Base-by-base conservation (phyloP, 345 rosid genomes). In the Bruguiera gymnorhiza region DNA sequence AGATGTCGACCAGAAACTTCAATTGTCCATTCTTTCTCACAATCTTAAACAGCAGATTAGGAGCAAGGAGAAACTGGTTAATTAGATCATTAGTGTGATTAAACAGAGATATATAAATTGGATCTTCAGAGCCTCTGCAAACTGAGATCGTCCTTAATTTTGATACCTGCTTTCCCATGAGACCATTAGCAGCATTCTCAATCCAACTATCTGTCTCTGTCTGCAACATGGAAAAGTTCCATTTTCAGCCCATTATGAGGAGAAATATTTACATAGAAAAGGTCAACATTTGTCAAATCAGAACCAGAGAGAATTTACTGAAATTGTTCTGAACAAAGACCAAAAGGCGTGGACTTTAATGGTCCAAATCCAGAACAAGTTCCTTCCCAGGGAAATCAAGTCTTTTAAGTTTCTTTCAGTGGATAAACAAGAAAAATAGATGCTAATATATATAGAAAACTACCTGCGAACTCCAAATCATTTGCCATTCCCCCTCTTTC, bases 401-500 rank as follows among this genome's bases (percentile, higher is more conserved):
- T 15, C 18, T 13, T 1, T 43, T 3, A 18, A 3, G 9, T 43
- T 39, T 39, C 15, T 10, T 39, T 39, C 46, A 13, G 18, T 13
- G 18, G 20, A 63, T 37, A 63, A 26, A 72, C 18, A 18, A 52
- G 16, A 27, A 48, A 67, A 31, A 6, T 56, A 46, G 24, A 39
- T 21, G 65, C 21, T 18, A 34, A 2, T 46, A 67, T 69, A 5
- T 51, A 48, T 61, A 11, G 16, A 30, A 23, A 63, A 10, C 57
- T 31, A 91, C 98, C 91, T 92, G 97, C 39, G 99, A 95, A 82
- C 97, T 95, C 97, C 99, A 95, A 62, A 89, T 77, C 99, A 95
- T 91, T 68, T 88, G 89, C 99, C 97, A 95, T 69, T 83, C 92
- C 70, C 99, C 99, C 20, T 91, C 97, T 8, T 78, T 21, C 13